Base-by-base conservation (phyloP, 2,329 filamentous ascomycete species). In the Monilinia fructicola region DNA sequence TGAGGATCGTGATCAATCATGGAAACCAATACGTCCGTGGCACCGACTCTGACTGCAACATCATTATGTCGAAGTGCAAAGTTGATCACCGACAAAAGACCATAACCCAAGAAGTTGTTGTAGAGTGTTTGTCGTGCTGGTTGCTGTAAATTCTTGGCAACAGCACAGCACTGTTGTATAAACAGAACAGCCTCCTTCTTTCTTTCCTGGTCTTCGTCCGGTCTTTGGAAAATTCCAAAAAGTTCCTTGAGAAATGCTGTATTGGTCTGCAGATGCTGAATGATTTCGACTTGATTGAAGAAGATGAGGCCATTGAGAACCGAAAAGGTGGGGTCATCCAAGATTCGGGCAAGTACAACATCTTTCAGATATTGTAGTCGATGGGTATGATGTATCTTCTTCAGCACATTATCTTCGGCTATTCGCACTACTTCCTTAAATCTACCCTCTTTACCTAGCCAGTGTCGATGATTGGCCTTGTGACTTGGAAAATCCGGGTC, bases 261-360 rank as follows among this genome's bases (percentile, higher is more conserved):
- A 73, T 97, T 97, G 35, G 83, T 84, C 78, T 97, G 93, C n/a
- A 99, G 83, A 78, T 98, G 92, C 75, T 94, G 91, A 60, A 99
- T 90, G 75, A 99, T 97, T 75, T 98, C 95, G 73, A 98, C 93
- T 80, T 99, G 95, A 80, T 98, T 95, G 83, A 96, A 99, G 81
- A 97, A 99, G 72, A 99, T 99, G 73, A 98, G 85, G 61, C 93
- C 97, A 79, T 98, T 99, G 71, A 99, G 87, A 35, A 98, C 93
- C 31, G 92, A 96, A 78, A 98, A 99, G 26, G 95, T 99, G 60
- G 94, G 94, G 77, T 99, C 95, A 78, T 99, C 95, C 69, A 99
- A 84, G 70, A 99, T 98, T 69, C 95, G 88, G 40, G 95, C 95
- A 54, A 99, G 85, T 0, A 98, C 94, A n/a, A 99, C 95, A 74